phyloP scores from a whole-genome alignment of 1,284 basidiomycete genomes.

The Volvariella volvacea region DNA sequence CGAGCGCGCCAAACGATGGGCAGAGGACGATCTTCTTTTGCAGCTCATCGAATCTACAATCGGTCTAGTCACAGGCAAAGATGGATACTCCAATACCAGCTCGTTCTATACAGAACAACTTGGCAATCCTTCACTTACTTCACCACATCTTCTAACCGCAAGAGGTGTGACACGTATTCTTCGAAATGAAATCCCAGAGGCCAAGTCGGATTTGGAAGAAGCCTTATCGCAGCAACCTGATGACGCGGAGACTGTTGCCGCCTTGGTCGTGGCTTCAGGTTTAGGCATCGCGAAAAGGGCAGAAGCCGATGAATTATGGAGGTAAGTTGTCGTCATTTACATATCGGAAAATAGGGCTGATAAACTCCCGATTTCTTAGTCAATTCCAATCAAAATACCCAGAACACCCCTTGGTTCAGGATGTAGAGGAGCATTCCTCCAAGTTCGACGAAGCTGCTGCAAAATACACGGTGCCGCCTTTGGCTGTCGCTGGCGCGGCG shows the following conservation, averaged over 20 bases:
- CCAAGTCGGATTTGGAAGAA: slow-evolving; percentile 81
- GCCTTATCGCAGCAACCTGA: slow-evolving; percentile 54
- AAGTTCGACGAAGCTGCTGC: slow-evolving; percentile 68
- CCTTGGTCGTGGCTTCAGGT: slow-evolving; percentile 58
- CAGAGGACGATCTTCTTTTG: slow-evolving; percentile 84
- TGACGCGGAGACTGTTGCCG: slow-evolving; percentile 68
- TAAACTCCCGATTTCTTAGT: slow-evolving; percentile 27
- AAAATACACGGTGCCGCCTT: slow-evolving; percentile 58
- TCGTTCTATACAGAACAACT: slow-evolving; percentile 93
- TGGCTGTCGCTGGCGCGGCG: slow-evolving; percentile 22
- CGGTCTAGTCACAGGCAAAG: slow-evolving; percentile 73
- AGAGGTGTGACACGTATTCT: slow-evolving; percentile 82
- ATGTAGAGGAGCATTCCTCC: slow-evolving; percentile 52
- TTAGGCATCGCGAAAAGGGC: slow-evolving; percentile 50
- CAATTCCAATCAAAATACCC: slow-evolving; percentile 54
- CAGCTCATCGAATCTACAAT: slow-evolving; percentile 89
- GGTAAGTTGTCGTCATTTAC: slow-evolving; percentile 38
- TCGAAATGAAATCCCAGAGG: slow-evolving; percentile 75
- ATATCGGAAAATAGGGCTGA: slow-evolving; percentile 1
- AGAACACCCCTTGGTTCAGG: slow-evolving; percentile 60
- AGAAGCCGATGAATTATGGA: slow-evolving; percentile 61
- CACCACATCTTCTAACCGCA: slow-evolving; percentile 70
- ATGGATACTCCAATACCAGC: slow-evolving; percentile 64
- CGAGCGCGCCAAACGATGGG: slow-evolving; percentile 74
- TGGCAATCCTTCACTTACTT: slow-evolving; percentile 76